Conservation (phyloP, 257 asterid genomes). For the Apocynum venetum region DNA sequence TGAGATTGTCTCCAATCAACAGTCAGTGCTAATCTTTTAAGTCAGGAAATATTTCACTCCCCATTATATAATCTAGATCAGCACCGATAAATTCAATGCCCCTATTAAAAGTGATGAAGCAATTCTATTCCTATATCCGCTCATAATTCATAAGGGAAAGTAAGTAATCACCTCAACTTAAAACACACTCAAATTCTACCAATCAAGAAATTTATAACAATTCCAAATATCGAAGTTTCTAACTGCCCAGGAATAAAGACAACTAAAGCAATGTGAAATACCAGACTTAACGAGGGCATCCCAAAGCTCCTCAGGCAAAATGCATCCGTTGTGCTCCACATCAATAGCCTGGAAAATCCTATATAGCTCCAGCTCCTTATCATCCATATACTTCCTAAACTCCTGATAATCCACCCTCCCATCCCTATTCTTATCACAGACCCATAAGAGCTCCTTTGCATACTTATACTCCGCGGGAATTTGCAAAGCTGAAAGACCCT, state of each 20-base stretch:
- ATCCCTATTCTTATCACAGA: conserved; percentile 80
- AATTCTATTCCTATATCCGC: neutral
- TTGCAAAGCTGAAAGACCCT: conserved; percentile 89
- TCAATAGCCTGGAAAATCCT: conserved; percentile 93
- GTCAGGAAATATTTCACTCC: neutral
- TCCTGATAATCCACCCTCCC: conserved; percentile 94
- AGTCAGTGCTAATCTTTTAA: neutral
- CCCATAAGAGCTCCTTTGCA: conserved; percentile 84
- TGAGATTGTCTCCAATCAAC: neutral
- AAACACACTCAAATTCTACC: too few relatives aligned
- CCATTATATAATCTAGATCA: neutral
- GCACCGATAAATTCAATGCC: neutral
- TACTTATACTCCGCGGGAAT: conserved; percentile 91
- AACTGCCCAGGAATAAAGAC: neutral
- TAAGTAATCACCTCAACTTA: neutral
- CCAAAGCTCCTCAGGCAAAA: conserved; percentile 96
- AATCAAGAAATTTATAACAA: neutral
- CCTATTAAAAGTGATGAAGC: neutral
- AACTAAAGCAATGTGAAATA: conserved; percentile 17
- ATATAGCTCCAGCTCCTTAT: conserved; percentile 89
- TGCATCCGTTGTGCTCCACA: conserved; percentile 91
- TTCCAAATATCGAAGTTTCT: neutral
- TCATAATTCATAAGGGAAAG: neutral
- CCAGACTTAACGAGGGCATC: conserved; percentile 92
- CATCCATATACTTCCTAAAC: conserved; percentile 95